These are phyloP conservation scores for Penicillium coffeae DNA, from an alignment of 495 filamentous ascomycete species.

Conservation along the genomic window DNA sequence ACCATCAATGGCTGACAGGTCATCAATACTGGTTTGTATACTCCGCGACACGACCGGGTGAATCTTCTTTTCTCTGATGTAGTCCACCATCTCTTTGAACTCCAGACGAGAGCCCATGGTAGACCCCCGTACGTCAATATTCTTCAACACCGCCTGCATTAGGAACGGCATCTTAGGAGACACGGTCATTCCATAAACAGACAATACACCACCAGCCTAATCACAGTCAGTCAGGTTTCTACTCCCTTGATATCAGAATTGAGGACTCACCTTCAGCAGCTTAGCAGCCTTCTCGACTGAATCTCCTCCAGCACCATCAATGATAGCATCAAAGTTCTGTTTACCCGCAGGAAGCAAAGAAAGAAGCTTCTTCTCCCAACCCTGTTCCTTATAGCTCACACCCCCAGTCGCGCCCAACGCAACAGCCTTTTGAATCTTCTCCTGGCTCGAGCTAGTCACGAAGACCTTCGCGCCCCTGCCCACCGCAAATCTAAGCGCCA, in stretches of 20 bases:
- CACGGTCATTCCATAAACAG: constrained; percentile 75
- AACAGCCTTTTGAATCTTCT: constrained; percentile 62
- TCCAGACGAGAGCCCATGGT: constrained; percentile 77
- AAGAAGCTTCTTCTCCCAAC: constrained; percentile 67
- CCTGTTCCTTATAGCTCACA: constrained; percentile 59
- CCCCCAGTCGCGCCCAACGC: constrained; percentile 66
- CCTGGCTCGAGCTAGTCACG: constrained; percentile 61
- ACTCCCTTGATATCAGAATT: background rate
- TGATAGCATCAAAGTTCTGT: constrained; percentile 62
- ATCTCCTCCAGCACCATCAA: constrained; percentile 77
- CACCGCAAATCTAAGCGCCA: constrained; percentile 65
- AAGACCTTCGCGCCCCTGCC: constrained; percentile 62
- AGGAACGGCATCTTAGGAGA: constrained; percentile 67
- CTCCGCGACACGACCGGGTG: constrained; percentile 60
- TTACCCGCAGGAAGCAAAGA: constrained; percentile 50
- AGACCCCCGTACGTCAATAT: constrained; percentile 66
- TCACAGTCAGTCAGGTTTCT: constrained; percentile 2
- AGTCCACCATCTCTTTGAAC: constrained; percentile 72
- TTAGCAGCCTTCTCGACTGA: constrained; percentile 55
- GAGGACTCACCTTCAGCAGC: constrained; percentile 50
- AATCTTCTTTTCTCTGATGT: constrained; percentile 61
- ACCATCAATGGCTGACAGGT: constrained; percentile 60
- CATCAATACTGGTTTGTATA: constrained; percentile 56
- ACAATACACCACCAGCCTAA: constrained; percentile 61
- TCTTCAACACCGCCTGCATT: constrained; percentile 69